phyloP scores from a whole-genome alignment of 2,329 filamentous ascomycete species.

The Neurospora sp. region DNA sequence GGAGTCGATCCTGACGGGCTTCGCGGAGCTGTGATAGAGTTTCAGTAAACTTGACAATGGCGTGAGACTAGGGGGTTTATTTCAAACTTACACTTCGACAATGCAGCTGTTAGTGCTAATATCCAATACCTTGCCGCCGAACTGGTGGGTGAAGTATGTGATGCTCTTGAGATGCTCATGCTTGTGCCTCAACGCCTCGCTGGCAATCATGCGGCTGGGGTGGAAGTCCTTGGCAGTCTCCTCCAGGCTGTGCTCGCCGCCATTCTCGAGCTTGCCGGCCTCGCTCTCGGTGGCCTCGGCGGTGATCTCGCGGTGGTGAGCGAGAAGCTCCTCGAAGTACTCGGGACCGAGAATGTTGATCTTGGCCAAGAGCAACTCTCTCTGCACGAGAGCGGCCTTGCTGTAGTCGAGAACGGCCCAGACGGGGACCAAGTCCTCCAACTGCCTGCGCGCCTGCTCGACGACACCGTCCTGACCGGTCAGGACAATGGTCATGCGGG shows the following conservation, averaged over 20 bases:
- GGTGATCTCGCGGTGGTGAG: constrained; percentile 86
- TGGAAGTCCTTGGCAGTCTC: constrained; percentile 64
- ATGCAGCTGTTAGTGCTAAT: constrained; percentile 99
- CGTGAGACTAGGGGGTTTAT: neutral
- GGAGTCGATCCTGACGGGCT: constrained; percentile 86
- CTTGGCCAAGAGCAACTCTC: constrained; percentile 90
- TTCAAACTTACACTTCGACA: constrained; percentile 72
- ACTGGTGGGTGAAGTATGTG: constrained; percentile 94
- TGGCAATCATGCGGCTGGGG: constrained; percentile 73
- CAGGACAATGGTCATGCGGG: constrained; percentile 97
- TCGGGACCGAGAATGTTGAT: constrained; percentile 94
- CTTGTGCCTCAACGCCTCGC: constrained; percentile 88
- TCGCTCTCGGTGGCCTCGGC: constrained; percentile 19
- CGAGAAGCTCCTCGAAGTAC: constrained; percentile 94
- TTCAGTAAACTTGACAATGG: constrained; percentile 9
- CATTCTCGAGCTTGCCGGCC: constrained; percentile 34
- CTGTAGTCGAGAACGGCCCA: constrained; percentile 99
- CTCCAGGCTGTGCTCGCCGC: constrained; percentile 30
- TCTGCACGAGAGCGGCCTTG: constrained; percentile 81
- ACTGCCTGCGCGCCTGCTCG: constrained; percentile 87
- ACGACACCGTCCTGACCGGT: constrained; percentile 94
- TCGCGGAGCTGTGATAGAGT: constrained; percentile 70
- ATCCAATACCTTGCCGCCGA: constrained; percentile 93
- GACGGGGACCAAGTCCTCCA: constrained; percentile 94
- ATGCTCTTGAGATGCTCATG: constrained; percentile 95